These are phyloP conservation scores for Alectoria sarmentosa DNA, from an alignment of 495 filamentous ascomycete genomes.

Conservation along the genomic window DNA sequence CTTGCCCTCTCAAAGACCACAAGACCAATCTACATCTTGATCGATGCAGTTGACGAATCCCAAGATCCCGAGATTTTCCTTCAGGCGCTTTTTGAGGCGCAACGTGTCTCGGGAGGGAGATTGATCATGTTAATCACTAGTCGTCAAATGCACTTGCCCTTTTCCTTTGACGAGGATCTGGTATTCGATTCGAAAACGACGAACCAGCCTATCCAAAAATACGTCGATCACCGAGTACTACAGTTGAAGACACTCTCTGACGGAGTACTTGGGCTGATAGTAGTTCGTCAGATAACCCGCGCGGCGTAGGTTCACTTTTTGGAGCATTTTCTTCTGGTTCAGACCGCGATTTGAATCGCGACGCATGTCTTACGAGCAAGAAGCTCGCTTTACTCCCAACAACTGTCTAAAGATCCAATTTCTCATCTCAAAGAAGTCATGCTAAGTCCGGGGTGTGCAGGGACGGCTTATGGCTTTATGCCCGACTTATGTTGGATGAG, in stretches of 20 bases:
- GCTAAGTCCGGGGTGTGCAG: too few relatives aligned
- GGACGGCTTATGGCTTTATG: constrained; percentile 31
- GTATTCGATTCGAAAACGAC: background rate
- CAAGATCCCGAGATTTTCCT: constrained; percentile 20
- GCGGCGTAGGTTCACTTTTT: too few relatives aligned
- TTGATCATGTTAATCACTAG: constrained; percentile 17
- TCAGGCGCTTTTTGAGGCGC: constrained; percentile 18
- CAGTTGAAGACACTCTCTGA: constrained; percentile 9
- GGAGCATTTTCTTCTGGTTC: too few relatives aligned
- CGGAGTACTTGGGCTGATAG: background rate
- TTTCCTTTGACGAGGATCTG: constrained; percentile 10
- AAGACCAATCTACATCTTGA: constrained; percentile 22
- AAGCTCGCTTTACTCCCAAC: too few relatives aligned
- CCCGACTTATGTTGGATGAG: constrained; percentile 31
- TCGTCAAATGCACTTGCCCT: constrained; percentile 9
- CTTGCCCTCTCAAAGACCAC: constrained; percentile 15
- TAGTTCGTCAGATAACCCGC: constrained; percentile 7
- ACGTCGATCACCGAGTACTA: constrained; percentile 2
- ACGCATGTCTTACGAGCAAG: too few relatives aligned
- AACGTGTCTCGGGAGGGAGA: background rate
- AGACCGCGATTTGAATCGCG: too few relatives aligned
- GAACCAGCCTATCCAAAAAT: background rate
- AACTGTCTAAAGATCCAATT: too few relatives aligned
- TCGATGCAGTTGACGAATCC: constrained; percentile 31
- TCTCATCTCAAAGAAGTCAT: too few relatives aligned